Percentiles rank a stretch among this genome's conserved stretches.
These are phyloP conservation scores for Karstenula rhodostoma DNA, from an alignment of 2,329 filamentous ascomycete species.

Conservation along the genomic window DNA sequence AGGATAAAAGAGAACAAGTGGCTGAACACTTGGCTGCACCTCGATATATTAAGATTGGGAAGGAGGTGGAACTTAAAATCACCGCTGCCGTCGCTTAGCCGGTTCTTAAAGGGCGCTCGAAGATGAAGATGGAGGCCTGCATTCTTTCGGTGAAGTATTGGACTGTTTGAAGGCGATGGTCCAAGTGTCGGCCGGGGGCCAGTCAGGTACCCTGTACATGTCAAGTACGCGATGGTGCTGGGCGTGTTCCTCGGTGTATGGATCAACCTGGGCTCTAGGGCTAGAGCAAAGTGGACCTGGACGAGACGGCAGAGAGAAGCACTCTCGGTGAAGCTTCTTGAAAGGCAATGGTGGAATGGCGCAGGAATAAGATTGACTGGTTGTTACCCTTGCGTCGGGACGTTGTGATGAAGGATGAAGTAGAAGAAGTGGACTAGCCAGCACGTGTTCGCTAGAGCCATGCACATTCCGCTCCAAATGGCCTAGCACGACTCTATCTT, in stretches of 20 bases:
- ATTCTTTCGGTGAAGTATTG: neutral
- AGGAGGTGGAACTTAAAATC: neutral
- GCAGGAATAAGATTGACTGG: neutral
- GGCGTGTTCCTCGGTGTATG: neutral
- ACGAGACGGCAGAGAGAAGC: neutral
- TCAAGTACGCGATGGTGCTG: neutral
- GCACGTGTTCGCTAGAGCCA: neutral
- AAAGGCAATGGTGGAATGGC: neutral
- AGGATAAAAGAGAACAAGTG: slow-evolving; percentile 7
- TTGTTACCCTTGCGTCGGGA: neutral
- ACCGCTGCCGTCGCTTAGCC: neutral
- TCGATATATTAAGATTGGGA: neutral
- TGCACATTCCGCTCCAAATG: neutral
- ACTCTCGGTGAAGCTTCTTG: neutral
- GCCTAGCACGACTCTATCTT: too few species aligned
- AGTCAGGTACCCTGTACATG: neutral
- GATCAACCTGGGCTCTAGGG: neutral
- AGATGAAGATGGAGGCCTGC: neutral
- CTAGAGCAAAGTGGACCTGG: neutral
- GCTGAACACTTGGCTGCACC: neutral
- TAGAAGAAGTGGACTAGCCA: neutral
- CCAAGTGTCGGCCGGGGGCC: neutral
- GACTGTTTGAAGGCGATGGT: neutral
- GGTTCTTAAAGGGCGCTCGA: neutral
- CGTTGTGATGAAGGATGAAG: neutral